phyloP scores from a whole-genome alignment of 345 rosid species.

The Pistacia vera region DNA sequence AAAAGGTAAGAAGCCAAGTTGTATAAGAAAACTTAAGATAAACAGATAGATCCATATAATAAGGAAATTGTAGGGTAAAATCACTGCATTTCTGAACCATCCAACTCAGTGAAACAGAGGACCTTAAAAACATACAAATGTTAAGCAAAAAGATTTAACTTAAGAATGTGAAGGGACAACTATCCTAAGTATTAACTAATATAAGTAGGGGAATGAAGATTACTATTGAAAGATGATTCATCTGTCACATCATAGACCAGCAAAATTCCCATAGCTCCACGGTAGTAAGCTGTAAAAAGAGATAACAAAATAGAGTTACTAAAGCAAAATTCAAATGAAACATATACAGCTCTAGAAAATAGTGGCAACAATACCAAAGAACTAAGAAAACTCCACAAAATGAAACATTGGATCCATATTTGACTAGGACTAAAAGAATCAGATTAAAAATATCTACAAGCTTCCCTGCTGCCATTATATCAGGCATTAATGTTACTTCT shows the following conservation, averaged over 20 bases:
- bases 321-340: conserved; percentile 1
- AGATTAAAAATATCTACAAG: neutral
- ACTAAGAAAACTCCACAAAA: neutral
- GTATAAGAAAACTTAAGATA: conserved; percentile 15
- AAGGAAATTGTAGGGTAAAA: neutral
- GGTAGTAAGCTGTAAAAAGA: conserved; percentile 68
- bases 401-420: neutral
- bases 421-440: neutral
- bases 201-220: conserved; percentile 19
- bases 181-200: neutral
- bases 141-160: neutral
- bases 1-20: conserved; percentile 28
- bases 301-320: conserved; percentile 5
- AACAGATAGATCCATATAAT: neutral
- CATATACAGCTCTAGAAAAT: neutral
- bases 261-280: conserved; percentile 94
- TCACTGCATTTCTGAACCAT: neutral
- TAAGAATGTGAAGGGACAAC: conserved; percentile 1
- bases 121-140: neutral
- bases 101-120: conserved; percentile 7
- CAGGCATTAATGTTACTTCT: neutral
- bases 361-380: neutral
- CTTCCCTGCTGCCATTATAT: neutral
- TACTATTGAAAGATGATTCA: conserved; percentile 91
- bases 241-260: conserved; percentile 91